These are phyloP conservation scores for Kodamaea kakaduensis DNA, from an alignment of 805 yeast genomes.

Conservation along the genomic window DNA sequence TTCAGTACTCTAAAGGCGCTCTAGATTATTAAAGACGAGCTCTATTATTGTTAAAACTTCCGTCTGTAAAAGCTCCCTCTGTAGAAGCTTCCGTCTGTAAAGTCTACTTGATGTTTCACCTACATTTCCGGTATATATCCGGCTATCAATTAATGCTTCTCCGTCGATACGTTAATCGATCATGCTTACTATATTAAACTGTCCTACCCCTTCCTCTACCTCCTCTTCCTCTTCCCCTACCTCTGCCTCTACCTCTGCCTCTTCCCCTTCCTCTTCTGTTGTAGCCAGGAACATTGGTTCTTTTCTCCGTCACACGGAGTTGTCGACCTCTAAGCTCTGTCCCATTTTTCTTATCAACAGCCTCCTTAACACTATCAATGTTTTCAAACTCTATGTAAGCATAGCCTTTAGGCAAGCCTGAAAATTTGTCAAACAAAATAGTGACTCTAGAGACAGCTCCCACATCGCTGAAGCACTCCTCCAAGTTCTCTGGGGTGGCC, in stretches of 20 bases:
- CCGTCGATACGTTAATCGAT: no score
- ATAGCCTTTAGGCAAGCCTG: constrained; percentile 52
- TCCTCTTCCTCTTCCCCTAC: constrained; percentile 26
- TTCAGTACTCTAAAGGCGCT: no score
- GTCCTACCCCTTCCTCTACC: constrained; percentile 18
- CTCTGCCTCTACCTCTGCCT: constrained; percentile 31
- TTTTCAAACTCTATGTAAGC: constrained; percentile 59
- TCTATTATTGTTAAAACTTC: no score
- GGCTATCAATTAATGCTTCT: no score
- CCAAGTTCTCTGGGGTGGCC: constrained; percentile 49
- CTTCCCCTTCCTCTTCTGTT: constrained; percentile 21
- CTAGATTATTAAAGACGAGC: no score
- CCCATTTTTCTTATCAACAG: constrained; percentile 42
- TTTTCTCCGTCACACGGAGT: constrained; percentile 45
- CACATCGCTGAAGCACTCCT: constrained; percentile 39
- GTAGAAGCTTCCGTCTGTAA: no score
- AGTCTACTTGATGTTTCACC: no score
- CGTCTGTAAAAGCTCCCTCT: no score
- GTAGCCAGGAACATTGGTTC: constrained; percentile 53
- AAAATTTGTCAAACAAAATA: constrained; percentile 41
- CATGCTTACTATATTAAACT: no score
- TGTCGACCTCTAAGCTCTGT: constrained; percentile 43
- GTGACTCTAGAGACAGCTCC: constrained; percentile 53
- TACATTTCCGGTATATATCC: no score
- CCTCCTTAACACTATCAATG: constrained; percentile 39